Conservation (phyloP, 1,284 basidiomycete genomes). For the Naganishia sp. region DNA sequence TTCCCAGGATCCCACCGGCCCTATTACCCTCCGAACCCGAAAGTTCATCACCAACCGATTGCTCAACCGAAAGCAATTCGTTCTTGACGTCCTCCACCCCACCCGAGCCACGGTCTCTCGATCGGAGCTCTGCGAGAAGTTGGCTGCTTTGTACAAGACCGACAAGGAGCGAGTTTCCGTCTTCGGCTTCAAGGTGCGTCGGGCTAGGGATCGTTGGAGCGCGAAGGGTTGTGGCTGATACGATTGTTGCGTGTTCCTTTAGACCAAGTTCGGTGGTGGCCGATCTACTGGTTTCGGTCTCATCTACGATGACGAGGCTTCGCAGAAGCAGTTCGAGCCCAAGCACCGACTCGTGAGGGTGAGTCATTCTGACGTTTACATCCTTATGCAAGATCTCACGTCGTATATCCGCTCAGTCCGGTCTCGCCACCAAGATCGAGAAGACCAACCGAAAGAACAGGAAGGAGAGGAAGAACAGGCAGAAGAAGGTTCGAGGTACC, state of each 20-base stretch:
- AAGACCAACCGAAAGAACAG: conserved; percentile 95
- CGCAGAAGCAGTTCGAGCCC: conserved; percentile 96
- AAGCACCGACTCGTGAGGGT: conserved; percentile 93
- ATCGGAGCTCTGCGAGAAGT: conserved; percentile 88
- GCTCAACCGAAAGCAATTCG: conserved; percentile 81
- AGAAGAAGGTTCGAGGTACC: conserved; percentile 95
- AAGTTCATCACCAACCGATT: conserved; percentile 99
- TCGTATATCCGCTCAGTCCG: conserved; percentile 62
- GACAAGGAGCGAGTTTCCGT: conserved; percentile 64
- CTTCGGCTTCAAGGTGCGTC: conserved; percentile 61
- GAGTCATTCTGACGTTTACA: conserved; percentile 50
- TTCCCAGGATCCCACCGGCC: conserved; percentile 71
- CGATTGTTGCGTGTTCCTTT: conserved; percentile 38
- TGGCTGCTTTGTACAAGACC: conserved; percentile 70
- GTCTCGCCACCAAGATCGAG: conserved; percentile 79
- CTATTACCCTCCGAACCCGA: conserved; percentile 95
- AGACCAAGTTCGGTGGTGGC: conserved; percentile 97
- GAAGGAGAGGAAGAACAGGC: conserved; percentile 99
- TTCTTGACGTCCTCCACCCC: conserved; percentile 95
- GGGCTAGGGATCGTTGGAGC: not conserved
- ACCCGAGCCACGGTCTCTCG: conserved; percentile 93
- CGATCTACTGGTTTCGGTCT: conserved; percentile 95
- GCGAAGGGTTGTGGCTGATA: not conserved
- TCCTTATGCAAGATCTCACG: not conserved
- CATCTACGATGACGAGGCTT: conserved; percentile 95